These are phyloP conservation scores for Venturia oleaginea DNA, from an alignment of 2,329 filamentous ascomycete genomes.

Conservation along the genomic window DNA sequence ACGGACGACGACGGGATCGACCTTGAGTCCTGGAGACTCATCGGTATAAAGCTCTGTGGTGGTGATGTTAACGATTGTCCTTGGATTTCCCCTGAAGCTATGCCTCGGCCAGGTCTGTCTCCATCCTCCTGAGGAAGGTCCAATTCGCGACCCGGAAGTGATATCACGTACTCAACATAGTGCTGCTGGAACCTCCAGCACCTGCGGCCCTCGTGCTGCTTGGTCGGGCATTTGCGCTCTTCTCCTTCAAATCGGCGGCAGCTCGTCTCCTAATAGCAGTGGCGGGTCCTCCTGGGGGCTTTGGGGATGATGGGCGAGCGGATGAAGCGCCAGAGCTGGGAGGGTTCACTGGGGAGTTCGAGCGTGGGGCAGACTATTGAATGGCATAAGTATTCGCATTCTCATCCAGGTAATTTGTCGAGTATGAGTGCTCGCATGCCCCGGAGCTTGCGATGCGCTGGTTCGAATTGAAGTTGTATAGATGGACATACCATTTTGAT, in stretches of 20 bases:
- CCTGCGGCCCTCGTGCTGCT: slow-evolving; percentile 88
- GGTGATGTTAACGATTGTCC: not conserved
- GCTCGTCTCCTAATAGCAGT: slow-evolving; percentile 92
- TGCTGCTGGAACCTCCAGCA: slow-evolving; percentile 91
- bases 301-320: slow-evolving; percentile 74
- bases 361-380: slow-evolving; percentile 9
- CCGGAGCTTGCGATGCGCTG: not conserved
- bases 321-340: slow-evolving; percentile 54
- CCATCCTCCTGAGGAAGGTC: not conserved
- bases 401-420: not conserved
- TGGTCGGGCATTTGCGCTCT: slow-evolving; percentile 86
- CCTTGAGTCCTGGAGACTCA: slow-evolving; percentile 93
- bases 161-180: slow-evolving; percentile 78
- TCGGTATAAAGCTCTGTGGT: slow-evolving; percentile 85
- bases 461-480: not conserved
- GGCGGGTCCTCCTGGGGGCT: slow-evolving; percentile 85
- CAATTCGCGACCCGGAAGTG: not conserved
- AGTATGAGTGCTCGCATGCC: not conserved
- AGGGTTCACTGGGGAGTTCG: slow-evolving; percentile 8
- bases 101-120: not conserved
- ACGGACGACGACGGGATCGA: slow-evolving; percentile 96
- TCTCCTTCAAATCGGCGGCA: slow-evolving; percentile 94
- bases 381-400: not conserved
- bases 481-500: not conserved
- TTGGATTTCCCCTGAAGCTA: not conserved